These are phyloP conservation scores for Microbotryomycetes sp. DNA, from an alignment of 1,284 basidiomycete genomes.

Conservation along the genomic window DNA sequence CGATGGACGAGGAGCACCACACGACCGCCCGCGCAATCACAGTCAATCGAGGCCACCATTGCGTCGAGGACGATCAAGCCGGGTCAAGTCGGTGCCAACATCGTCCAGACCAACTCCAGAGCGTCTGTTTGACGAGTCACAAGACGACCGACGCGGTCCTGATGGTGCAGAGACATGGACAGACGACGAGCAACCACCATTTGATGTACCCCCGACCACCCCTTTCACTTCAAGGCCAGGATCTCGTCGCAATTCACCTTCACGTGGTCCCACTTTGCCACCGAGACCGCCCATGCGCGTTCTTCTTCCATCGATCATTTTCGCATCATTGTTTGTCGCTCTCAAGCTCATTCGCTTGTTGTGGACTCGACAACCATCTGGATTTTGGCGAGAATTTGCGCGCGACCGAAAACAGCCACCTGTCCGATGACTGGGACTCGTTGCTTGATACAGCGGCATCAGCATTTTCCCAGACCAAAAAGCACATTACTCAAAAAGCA, in stretches of 20 bases:
- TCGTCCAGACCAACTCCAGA: neutral
- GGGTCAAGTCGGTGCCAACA: neutral
- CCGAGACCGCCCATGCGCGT: constrained; percentile 20
- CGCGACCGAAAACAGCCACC: no score
- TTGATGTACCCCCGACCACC: constrained; percentile 14
- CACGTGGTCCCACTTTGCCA: constrained; percentile 3
- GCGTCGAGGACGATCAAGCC: neutral
- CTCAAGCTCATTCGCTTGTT: neutral
- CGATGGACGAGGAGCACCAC: neutral
- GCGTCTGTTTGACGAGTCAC: neutral
- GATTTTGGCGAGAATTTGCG: neutral
- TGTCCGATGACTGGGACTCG: no score
- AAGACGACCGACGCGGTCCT: neutral
- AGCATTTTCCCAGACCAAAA: no score
- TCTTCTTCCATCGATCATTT: constrained; percentile 20
- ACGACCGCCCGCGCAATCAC: neutral
- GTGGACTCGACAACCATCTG: neutral
- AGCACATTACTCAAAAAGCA: no score
- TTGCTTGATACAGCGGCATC: no score
- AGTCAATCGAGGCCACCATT: neutral
- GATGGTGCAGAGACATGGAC: constrained; percentile 1
- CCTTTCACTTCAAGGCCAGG: constrained; percentile 3
- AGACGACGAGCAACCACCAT: constrained; percentile 14
- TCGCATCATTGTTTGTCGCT: constrained; percentile 4
- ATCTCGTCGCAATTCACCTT: neutral